Evolutionary conservation across 305 asterid species (phyloP).

Genomic region (Fraxinus velutina): DNA sequence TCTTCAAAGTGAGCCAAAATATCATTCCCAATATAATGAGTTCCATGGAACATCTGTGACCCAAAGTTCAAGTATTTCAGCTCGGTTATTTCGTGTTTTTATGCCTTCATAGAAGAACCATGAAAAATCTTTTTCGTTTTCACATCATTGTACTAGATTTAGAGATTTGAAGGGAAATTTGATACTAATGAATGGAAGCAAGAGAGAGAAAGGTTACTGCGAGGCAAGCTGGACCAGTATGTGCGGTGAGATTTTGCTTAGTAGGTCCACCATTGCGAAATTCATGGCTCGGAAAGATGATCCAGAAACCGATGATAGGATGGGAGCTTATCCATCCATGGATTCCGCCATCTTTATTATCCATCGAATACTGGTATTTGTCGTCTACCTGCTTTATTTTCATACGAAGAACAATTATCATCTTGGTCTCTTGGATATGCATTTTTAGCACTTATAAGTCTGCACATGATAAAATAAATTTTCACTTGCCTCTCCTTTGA

Average conservation of each 20-base stretch:
- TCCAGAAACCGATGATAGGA: constrained; percentile 59
- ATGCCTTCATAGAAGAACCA: neutral
- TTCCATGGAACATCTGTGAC: constrained; percentile 46
- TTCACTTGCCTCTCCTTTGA: constrained; percentile 53
- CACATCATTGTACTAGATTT: neutral
- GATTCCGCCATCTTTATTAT: constrained; percentile 56
- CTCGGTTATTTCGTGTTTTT: neutral
- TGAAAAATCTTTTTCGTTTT: neutral
- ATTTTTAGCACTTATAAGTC: neutral
- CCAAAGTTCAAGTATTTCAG: neutral
- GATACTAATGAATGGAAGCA: neutral
- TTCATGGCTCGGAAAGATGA: constrained; percentile 54
- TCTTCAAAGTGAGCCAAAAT: constrained; percentile 41
- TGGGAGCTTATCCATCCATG: constrained; percentile 66
- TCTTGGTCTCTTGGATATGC: neutral
- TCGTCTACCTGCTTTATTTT: constrained; percentile 49
- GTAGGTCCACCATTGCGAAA: constrained; percentile 64
- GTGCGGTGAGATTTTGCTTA: constrained; percentile 57
- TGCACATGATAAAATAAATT: neutral
- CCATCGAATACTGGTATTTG: constrained; percentile 66
- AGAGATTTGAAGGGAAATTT: neutral
- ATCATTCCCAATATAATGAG: constrained; percentile 48
- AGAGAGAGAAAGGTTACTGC: constrained; percentile 40
- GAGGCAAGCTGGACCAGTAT: constrained; percentile 59
- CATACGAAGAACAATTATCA: neutral